phyloP scores from a whole-genome alignment of 148 eudicot species.

The Heliamphora exappendiculata region DNA sequence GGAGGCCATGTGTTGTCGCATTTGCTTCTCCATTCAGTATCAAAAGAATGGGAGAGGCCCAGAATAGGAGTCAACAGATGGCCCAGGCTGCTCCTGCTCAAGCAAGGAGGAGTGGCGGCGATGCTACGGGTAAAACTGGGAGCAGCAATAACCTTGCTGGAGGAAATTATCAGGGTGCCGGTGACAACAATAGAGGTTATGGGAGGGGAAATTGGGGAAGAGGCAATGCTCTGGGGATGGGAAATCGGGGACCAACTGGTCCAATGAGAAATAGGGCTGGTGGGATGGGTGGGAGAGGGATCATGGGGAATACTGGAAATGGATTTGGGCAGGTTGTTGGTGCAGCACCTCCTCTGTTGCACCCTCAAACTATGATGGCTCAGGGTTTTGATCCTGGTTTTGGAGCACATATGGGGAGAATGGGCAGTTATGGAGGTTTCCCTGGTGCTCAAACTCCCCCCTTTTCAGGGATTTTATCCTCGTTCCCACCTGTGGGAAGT shows the following conservation, averaged over 20 bases:
- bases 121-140: slow-evolving; percentile 32
- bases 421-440: slow-evolving; percentile 58
- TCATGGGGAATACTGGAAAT: slow-evolving; percentile 60
- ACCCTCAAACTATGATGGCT: slow-evolving; percentile 80
- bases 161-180: slow-evolving; percentile 47
- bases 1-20: slow-evolving; percentile 78
- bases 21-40: slow-evolving; percentile 69
- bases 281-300: slow-evolving; percentile 58
- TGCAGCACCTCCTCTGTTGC: slow-evolving; percentile 58
- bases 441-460: slow-evolving; percentile 66
- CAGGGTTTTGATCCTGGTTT: slow-evolving; percentile 84
- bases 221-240: slow-evolving; percentile 65
- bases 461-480: slow-evolving; percentile 62
- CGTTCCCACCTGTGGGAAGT: slow-evolving; percentile 61
- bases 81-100: slow-evolving; percentile 13
- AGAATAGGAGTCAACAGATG: slow-evolving; percentile 48
- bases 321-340: slow-evolving; percentile 74
- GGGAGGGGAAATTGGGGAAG: slow-evolving; percentile 81
- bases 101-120: slow-evolving; percentile 26
- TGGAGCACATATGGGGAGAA: slow-evolving; percentile 81
- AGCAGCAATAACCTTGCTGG: slow-evolving; percentile 38
- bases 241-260: slow-evolving; percentile 52
- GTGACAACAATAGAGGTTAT: slow-evolving; percentile 30
- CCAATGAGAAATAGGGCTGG: slow-evolving; percentile 56
- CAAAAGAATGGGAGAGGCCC: slow-evolving; percentile 72